phyloP scores from a whole-genome alignment of 345 rosid genomes.

The Syzygium grande region DNA sequence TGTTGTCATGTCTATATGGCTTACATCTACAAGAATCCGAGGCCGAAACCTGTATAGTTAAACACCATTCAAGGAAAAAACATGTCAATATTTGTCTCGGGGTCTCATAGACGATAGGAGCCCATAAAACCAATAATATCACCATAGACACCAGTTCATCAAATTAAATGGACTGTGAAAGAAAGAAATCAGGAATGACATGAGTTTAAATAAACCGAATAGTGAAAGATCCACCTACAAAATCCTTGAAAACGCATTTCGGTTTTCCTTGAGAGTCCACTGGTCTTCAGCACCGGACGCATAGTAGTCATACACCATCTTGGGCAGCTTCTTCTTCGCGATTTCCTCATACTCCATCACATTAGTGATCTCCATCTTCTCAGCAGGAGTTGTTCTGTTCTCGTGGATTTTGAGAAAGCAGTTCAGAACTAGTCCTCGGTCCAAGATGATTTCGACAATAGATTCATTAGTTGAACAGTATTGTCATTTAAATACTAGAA shows the following conservation, averaged over 20 bases:
- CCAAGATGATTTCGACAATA: neutral
- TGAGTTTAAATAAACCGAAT: neutral
- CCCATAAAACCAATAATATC: neutral
- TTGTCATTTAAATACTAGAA: neutral
- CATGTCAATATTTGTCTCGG: neutral
- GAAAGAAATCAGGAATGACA: neutral
- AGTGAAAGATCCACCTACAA: slow-evolving; percentile 28
- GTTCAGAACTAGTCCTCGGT: neutral
- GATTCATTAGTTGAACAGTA: neutral
- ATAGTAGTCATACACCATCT: slow-evolving; percentile 91
- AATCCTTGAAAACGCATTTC: slow-evolving; percentile 80
- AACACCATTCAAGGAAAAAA: neutral
- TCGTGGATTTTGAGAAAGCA: neutral
- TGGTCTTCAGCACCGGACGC: slow-evolving; percentile 97
- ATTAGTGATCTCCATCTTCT: slow-evolving; percentile 73
- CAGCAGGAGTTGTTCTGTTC: neutral
- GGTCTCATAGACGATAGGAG: neutral
- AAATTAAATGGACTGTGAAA: neutral
- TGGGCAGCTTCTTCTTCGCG: slow-evolving; percentile 83
- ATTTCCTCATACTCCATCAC: slow-evolving; percentile 79
- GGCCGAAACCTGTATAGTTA: slow-evolving; percentile 62
- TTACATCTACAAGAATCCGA: slow-evolving; percentile 80
- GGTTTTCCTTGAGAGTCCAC: slow-evolving; percentile 86
- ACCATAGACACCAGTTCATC: neutral
- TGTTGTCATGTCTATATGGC: slow-evolving; percentile 69